phyloP scores from a whole-genome alignment of 768 basidiomycete genomes.

The Rhizopogon salebrosus region DNA sequence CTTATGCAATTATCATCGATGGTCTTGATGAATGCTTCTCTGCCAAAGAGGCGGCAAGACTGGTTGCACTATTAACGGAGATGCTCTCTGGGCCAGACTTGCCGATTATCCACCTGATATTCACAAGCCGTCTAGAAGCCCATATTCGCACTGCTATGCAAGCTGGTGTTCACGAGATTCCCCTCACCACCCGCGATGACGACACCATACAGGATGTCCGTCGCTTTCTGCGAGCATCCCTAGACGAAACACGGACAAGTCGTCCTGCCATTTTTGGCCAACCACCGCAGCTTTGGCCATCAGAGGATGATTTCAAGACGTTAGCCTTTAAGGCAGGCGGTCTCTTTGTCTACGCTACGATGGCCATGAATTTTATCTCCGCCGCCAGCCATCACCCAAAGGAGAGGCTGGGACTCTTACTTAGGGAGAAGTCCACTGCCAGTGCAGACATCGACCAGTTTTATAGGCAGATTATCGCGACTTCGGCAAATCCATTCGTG shows the following conservation, averaged over 20 bases:
- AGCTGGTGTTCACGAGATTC: neutral
- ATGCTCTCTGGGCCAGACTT: conserved; percentile 3
- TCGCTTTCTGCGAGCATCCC: conserved; percentile 10
- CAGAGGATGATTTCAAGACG: conserved; percentile 9
- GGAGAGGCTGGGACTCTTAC: neutral
- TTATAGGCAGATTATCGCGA: neutral
- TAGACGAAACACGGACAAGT: conserved; percentile 3
- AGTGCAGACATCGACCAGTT: neutral
- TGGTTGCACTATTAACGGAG: conserved; percentile 2
- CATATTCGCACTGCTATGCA: neutral
- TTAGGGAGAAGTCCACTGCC: neutral
- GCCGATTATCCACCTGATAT: neutral
- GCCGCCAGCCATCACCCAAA: neutral
- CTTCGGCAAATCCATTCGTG: neutral
- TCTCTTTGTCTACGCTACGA: conserved; percentile 12
- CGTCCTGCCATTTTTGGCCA: neutral
- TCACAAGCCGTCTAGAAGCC: neutral
- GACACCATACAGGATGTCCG: conserved; percentile 8
- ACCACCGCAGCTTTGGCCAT: conserved; percentile 8
- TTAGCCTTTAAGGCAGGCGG: conserved; percentile 8
- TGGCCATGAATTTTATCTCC: conserved; percentile 10
- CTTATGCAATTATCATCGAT: conserved; percentile 2
- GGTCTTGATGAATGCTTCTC: conserved; percentile 7
- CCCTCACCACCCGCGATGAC: conserved; percentile 4
- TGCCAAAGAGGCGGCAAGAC: conserved; percentile 6